Base-by-base conservation (phyloP, 257 asterid genomes). In the Penstemon davidsonii region DNA sequence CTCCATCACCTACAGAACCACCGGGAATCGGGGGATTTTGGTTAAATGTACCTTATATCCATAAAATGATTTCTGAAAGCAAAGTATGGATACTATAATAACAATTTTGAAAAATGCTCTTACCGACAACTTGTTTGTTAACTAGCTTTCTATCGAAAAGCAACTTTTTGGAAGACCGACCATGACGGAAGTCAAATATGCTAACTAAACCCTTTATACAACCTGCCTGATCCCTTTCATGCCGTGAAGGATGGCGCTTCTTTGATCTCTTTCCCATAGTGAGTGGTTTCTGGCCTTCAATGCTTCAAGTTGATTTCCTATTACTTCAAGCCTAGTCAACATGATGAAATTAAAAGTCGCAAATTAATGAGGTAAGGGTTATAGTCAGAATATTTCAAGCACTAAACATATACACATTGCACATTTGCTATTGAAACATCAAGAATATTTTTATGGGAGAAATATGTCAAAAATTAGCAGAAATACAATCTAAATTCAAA, bases 181-280 rank as follows among this genome's bases (percentile, higher is more conserved):
- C 90, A 64, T 81, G 85, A 41, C 96, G 92, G 75, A 91, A 87
- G 70, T 89, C 88, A 76, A 94, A 85, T 55, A 91, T 86, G 79
- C 77, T 89, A 72, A 94, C 88, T 55, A 94, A 80, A 74, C 98
- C 88, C 76, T 83, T 83, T 33, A 91, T 85, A 62, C 99, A 94
- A 61, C 99, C 96, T 4, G 88, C 80, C 39, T 83, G 89, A 75
- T 84, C 89, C 75, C 84, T 87, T 63, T 79, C 99, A 71, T 79
- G 78, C 44, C 88, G 79, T 50, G 80, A 70, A 54, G 75, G 60
- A 25, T 25, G 33, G 15, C 86, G 85, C 73, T 81, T 83, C 62
- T 81, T 80, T 65, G 92, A 80, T 85, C 72, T 87, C 95, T 88
- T 91, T 42, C 91, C 95, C 99, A 94, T 94, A 41, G 36, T 7